Evolutionary conservation across 805 yeast species (phyloP).

Genomic region (Candida argentea): DNA sequence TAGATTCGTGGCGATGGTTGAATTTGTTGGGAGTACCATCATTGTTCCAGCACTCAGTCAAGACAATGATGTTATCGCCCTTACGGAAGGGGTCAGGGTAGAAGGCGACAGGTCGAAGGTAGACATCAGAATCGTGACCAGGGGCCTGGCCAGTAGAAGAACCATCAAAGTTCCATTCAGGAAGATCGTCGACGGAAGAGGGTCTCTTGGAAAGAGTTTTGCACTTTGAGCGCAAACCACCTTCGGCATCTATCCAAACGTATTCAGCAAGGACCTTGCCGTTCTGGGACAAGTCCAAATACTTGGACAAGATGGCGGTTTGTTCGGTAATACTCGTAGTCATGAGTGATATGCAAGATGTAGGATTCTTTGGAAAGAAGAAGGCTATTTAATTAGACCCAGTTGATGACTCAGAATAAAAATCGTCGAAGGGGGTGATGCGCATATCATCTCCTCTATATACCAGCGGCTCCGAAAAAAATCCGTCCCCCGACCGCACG

Average conservation of each 20-base stretch:
- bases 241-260: constrained; percentile 94
- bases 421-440: too few relatives aligned
- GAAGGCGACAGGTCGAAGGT: constrained; percentile 89
- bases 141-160: constrained; percentile 98
- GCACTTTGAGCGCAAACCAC: constrained; percentile 88
- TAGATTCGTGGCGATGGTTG: constrained; percentile 97
- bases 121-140: constrained; percentile 92
- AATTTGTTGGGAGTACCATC: constrained; percentile 98
- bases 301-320: constrained; percentile 75
- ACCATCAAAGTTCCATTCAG: constrained; percentile 99
- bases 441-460: too few relatives aligned
- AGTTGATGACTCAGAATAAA: too few relatives aligned
- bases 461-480: too few relatives aligned
- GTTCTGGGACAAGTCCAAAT: constrained; percentile 72
- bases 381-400: too few relatives aligned
- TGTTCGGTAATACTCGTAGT: constrained; percentile 45
- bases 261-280: constrained; percentile 91
- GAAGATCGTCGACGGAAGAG: constrained; percentile 70
- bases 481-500: too few relatives aligned
- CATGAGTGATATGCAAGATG: too few relatives aligned
- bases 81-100: constrained; percentile 97
- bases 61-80: constrained; percentile 92
- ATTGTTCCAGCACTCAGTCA: constrained; percentile 95
- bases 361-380: too few relatives aligned
- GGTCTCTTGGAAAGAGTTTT: constrained; percentile 70